Base-by-base conservation (phyloP, 192 early-diverging fungal species). In the Dissophora globulifera region DNA sequence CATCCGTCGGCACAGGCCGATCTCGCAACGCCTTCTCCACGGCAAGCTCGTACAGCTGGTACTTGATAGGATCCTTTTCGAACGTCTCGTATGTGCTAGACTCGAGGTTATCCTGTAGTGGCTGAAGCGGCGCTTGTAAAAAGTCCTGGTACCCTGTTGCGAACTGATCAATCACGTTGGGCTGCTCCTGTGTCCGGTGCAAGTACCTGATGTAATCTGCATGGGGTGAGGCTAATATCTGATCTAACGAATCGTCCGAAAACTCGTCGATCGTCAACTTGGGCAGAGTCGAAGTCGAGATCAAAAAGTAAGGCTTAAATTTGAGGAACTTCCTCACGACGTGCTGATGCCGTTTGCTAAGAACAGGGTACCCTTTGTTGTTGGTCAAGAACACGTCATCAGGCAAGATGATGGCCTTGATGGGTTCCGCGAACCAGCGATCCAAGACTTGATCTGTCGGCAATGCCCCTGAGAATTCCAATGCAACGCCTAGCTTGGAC, bases 21-120 rank as follows among this genome's bases (percentile, higher is more conserved):
- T 89, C 91, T 19, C 79, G 56, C 3, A 93, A 65, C 11, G 90
- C 90, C 22, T 78, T 71, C 26, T 79, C 65, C 29, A 92, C 81
- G 7, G 90, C 84, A 35, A 79, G 32, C 72, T 97, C 94, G 79
- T 99, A 99, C 63, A 89, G 87, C 49, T 88, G 82, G 81, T 99
- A 99, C 76, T 99, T 99, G 41, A 94, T 87, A 15, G 92, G 91
- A 79, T 98, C 96, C 48, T 90, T 92, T 76, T 98, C 98, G 83
- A 98, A 99, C 0, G 93, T 93, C 80, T 96, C 93, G 80, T 99
- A 99, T 2, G 95, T 98, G 5, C 86, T 89, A 9, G 93, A 93
- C 48, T 95, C 95, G 31, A 99, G 84, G 64, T 99, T 93, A 63
- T 98, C 94, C 89, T 95, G 95, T 25, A 99, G 82, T 12, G 98